phyloP scores from a whole-genome alignment of 1,284 basidiomycete genomes.

The Sporisorium graminicola region DNA sequence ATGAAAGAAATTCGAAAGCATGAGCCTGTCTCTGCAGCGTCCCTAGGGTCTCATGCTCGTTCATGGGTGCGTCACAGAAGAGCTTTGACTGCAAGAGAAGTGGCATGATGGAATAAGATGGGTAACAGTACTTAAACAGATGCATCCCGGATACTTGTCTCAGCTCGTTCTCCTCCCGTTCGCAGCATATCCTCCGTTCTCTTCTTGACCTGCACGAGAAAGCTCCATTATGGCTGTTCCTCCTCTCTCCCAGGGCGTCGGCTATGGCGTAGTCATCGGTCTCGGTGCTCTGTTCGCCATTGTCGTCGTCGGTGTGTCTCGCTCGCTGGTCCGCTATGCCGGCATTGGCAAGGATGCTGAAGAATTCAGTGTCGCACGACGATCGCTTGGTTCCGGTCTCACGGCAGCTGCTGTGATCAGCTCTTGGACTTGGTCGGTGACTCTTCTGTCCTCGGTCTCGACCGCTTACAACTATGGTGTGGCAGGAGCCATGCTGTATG shows the following conservation, averaged over 20 bases:
- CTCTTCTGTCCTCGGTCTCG: conserved; percentile 55
- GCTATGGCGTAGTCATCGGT: conserved; percentile 68
- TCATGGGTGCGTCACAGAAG: neutral
- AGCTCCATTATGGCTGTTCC: conserved; percentile 23
- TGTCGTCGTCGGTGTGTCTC: conserved; percentile 57
- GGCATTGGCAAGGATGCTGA: conserved; percentile 51
- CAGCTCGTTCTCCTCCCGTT: neutral
- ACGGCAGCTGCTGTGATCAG: conserved; percentile 61
- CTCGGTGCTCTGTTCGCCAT: conserved; percentile 65
- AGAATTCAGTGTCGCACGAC: conserved; percentile 57
- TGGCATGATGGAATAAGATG: neutral
- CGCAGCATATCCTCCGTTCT: neutral
- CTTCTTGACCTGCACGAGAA: neutral
- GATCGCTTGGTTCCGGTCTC: conserved; percentile 60
- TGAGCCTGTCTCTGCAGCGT: neutral
- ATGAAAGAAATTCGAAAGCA: neutral
- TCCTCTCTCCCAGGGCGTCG: conserved; percentile 62
- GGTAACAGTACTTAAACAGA: neutral
- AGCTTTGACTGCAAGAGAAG: neutral
- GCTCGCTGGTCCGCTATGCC: conserved; percentile 47
- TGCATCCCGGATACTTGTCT: neutral
- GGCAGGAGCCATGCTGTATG: conserved; percentile 61
- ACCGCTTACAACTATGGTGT: conserved; percentile 65
- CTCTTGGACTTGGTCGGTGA: conserved; percentile 64
- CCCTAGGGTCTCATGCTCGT: neutral